These are phyloP conservation scores for Paspalum vaginatum DNA, from an alignment of 176 grass and related monocot species.

Conservation along the genomic window DNA sequence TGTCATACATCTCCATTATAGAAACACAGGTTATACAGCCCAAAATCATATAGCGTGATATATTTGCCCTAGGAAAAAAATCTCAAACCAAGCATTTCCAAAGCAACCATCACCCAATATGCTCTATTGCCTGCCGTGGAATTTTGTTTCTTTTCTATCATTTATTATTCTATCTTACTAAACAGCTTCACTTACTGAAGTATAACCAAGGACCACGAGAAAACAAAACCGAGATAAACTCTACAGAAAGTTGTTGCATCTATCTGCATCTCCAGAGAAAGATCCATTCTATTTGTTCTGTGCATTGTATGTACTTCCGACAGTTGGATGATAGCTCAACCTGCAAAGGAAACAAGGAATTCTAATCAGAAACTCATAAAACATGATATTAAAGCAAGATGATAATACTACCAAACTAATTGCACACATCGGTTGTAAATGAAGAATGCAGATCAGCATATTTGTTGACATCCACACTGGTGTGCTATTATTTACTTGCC, in stretches of 20 bases:
- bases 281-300: neutral
- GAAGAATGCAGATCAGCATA: neutral
- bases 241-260: neutral
- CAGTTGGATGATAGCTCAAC: neutral
- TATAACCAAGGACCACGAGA: neutral
- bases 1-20: neutral
- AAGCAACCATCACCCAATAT: neutral
- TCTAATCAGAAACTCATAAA: conserved; percentile 6
- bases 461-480: neutral
- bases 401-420: neutral
- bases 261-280: neutral
- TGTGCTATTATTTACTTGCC: conserved; percentile 30
- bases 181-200: neutral
- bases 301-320: neutral
- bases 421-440: neutral
- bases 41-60: conserved; percentile 5
- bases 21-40: neutral
- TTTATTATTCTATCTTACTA: conserved; percentile 11
- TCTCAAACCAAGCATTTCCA: conserved; percentile 20
- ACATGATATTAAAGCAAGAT: neutral
- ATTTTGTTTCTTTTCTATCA: neutral
- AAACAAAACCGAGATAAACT: neutral
- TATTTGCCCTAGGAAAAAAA: neutral
- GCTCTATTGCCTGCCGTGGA: neutral
- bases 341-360: conserved; percentile 24